Conservation (phyloP, 2,329 filamentous ascomycete species). For the Fusarium metavorans region DNA sequence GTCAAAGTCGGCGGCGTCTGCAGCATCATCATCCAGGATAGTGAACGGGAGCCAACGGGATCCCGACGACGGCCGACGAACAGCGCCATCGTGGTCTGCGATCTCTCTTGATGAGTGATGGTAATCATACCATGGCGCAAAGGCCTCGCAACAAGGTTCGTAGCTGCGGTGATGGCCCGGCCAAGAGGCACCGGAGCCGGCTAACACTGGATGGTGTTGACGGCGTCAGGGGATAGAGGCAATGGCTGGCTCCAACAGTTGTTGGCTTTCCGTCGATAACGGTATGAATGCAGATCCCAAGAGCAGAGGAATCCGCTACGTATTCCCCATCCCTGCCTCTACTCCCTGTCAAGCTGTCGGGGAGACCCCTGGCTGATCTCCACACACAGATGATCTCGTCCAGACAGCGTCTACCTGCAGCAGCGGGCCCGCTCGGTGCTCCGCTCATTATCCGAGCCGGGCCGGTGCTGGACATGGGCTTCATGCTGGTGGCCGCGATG, state of each 20-base stretch:
- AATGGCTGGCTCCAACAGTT: conserved; percentile 17
- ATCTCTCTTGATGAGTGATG: conserved; percentile 6
- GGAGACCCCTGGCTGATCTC: conserved; percentile 21
- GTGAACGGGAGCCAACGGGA: conserved; percentile 9
- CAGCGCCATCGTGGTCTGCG: conserved; percentile 13
- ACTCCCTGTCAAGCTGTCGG: conserved; percentile 28
- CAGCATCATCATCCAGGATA: conserved; percentile 19
- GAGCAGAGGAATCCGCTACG: conserved; percentile 26
- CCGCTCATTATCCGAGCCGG: conserved; percentile 45
- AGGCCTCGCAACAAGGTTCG: conserved; percentile 6
- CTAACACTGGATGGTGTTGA: conserved; percentile 15
- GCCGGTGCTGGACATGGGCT: conserved; percentile 34
- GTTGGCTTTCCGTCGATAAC: conserved; percentile 19
- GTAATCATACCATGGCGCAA: conserved; percentile 20
- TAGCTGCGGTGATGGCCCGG: conserved; percentile 9
- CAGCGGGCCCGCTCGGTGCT: conserved; percentile 38
- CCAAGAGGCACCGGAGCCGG: conserved; percentile 10
- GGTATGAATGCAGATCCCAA: conserved; percentile 25
- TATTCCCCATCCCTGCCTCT: conserved; percentile 15
- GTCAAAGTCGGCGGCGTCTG: conserved; percentile 21
- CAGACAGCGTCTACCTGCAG: conserved; percentile 23
- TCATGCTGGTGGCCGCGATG: conserved; percentile 22
- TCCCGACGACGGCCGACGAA: conserved; percentile 8
- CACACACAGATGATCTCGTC: conserved; percentile 13
- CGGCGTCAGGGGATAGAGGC: conserved; percentile 15